Evolutionary conservation across 2,329 filamentous ascomycete species (phyloP).

Genomic region (Triangularia verruculosa): DNA sequence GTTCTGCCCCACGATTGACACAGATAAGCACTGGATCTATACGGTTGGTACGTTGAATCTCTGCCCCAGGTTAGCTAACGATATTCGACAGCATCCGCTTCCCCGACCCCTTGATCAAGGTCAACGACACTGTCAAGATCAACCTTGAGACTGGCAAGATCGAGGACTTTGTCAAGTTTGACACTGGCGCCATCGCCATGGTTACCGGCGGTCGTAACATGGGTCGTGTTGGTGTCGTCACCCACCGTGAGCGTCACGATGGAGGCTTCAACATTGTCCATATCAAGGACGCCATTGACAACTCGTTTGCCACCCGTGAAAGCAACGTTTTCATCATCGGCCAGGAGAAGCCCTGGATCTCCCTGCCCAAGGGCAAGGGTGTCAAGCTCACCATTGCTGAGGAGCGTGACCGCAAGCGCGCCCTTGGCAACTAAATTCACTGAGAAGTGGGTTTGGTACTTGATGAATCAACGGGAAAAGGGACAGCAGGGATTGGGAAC

Average conservation of each 20-base stretch:
- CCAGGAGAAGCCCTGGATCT: conserved; percentile 98
- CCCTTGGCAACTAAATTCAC: conserved; percentile 47
- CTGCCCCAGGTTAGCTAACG: conserved; percentile 40
- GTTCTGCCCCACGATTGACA: conserved; percentile 26
- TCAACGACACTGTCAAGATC: conserved; percentile 99
- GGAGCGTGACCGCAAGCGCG: conserved; percentile 97
- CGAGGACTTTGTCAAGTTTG: conserved; percentile 96
- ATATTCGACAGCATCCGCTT: conserved; percentile 79
- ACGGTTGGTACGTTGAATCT: conserved; percentile 54
- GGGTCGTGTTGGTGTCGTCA: conserved; percentile 99
- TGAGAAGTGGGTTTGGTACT: conserved; percentile 42
- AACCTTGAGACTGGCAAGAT: conserved; percentile 97
- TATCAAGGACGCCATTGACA: conserved; percentile 99
- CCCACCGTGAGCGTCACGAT: conserved; percentile 99
- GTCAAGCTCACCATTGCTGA: conserved; percentile 99
- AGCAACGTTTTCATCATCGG: conserved; percentile 99
- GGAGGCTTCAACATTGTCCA: conserved; percentile 99
- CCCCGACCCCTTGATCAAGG: conserved; percentile 97
- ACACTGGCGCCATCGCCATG: conserved; percentile 98
- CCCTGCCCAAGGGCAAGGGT: conserved; percentile 99
- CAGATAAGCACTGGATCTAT: conserved; percentile 35
- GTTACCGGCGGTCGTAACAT: conserved; percentile 99
- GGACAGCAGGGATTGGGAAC: conserved; percentile 21
- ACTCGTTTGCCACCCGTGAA: conserved; percentile 99
- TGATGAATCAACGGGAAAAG: conserved; percentile 9